These are phyloP conservation scores for Pyricularia pennisetigena DNA, from an alignment of 2,329 filamentous ascomycete genomes.

Conservation along the genomic window DNA sequence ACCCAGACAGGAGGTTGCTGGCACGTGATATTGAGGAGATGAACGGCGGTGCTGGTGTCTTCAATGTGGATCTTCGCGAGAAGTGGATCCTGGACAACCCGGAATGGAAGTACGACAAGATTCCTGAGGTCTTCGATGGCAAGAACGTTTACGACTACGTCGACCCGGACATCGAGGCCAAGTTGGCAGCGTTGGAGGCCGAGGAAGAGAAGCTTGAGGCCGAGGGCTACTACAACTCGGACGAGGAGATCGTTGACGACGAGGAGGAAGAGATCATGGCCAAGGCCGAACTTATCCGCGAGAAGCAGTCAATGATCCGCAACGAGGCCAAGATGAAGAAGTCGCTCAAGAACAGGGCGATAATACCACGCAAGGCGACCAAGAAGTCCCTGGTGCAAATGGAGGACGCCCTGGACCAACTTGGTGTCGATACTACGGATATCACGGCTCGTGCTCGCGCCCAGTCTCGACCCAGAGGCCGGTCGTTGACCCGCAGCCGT, in stretches of 20 bases:
- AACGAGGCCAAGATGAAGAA: conserved; percentile 96
- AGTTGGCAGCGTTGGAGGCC: conserved; percentile 83
- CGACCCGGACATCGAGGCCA: conserved; percentile 91
- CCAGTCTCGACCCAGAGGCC: conserved; percentile 55
- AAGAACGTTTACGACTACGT: conserved; percentile 98
- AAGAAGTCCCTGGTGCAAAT: conserved; percentile 80
- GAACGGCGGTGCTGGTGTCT: conserved; percentile 91
- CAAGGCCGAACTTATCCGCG: conserved; percentile 91
- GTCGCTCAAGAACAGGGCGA: conserved; percentile 90
- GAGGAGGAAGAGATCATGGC: conserved; percentile 79
- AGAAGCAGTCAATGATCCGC: conserved; percentile 85
- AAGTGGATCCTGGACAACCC: conserved; percentile 81
- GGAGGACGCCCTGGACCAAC: conserved; percentile 72
- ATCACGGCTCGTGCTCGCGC: conserved; percentile 63
- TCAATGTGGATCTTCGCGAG: conserved; percentile 83
- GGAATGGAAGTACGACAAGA: conserved; percentile 93
- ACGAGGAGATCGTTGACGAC: conserved; percentile 72
- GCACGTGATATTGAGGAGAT: conserved; percentile 84
- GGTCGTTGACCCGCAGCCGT: conserved; percentile 55
- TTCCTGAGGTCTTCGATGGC: conserved; percentile 88
- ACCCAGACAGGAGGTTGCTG: conserved; percentile 73
- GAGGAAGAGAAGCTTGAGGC: conserved; percentile 90
- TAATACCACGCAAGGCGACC: conserved; percentile 76
- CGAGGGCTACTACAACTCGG: conserved; percentile 95
- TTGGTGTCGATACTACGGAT: conserved; percentile 75